Conservation (phyloP, 768 basidiomycete genomes). For the Kwoniella sp. region DNA sequence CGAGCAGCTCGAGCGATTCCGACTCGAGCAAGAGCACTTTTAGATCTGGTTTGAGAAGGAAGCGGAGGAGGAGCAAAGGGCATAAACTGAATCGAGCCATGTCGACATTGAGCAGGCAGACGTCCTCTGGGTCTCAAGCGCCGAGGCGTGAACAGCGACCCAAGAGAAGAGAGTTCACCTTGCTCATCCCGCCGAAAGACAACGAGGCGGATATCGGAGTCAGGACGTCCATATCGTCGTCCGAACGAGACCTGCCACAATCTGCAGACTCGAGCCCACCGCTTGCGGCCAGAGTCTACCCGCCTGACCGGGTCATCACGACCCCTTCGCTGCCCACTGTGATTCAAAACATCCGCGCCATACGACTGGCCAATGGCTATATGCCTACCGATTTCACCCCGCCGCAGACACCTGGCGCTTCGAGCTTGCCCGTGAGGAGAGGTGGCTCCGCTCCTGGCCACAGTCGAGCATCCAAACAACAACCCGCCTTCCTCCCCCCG, state of each 20-base stretch:
- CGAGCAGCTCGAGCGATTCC: not conserved
- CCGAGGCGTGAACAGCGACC: conserved; percentile 34
- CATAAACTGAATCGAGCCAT: conserved; percentile 24
- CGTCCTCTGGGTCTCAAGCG: conserved; percentile 12
- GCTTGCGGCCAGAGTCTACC: not conserved
- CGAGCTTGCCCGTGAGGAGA: conserved; percentile 9
- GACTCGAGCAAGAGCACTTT: conserved; percentile 4
- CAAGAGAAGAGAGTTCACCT: conserved; percentile 36
- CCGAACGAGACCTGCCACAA: conserved; percentile 5
- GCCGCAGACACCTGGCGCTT: conserved; percentile 2
- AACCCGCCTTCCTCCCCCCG: conserved; percentile 19
- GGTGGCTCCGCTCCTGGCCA: conserved; percentile 24
- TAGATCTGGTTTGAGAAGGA: conserved; percentile 6
- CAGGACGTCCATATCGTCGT: conserved; percentile 5
- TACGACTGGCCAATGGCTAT: conserved; percentile 26
- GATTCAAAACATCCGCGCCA: conserved; percentile 25
- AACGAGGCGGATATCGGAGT: conserved; percentile 16
- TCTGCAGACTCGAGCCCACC: conserved; percentile 2
- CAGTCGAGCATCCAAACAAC: conserved; percentile 10
- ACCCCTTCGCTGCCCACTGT: conserved; percentile 38
- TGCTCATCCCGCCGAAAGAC: conserved; percentile 36
- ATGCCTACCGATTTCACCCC: conserved; percentile 13
- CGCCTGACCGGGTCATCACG: conserved; percentile 34
- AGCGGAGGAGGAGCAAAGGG: conserved; percentile 15
- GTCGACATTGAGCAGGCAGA: conserved; percentile 13